A percentile compares a stretch with the other conserved stretches of the same genome.
phyloP scores from a whole-genome alignment of 257 asterid genomes.

The Solanum raphanifolium region DNA sequence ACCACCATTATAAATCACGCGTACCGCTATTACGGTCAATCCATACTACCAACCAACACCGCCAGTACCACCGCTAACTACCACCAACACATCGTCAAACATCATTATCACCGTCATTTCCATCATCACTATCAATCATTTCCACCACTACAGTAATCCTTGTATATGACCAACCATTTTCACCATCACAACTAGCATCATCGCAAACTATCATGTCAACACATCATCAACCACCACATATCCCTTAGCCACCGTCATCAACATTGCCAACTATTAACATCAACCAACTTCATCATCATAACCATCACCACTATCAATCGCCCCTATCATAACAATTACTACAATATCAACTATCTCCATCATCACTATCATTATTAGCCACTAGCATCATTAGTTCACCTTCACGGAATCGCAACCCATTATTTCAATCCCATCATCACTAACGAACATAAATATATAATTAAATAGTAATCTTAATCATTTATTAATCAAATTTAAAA shows the following conservation, averaged over 20 bases:
- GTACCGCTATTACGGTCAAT: too few relatives aligned
- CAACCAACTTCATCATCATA: not conserved
- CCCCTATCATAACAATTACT: too few relatives aligned
- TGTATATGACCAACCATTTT: too few relatives aligned
- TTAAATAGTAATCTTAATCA: too few relatives aligned
- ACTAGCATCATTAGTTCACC: too few relatives aligned
- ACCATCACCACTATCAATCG: not conserved
- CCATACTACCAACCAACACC: not conserved
- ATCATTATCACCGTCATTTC: not conserved
- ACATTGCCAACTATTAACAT: not conserved
- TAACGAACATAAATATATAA: too few relatives aligned
- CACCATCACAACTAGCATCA: not conserved
- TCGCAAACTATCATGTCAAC: not conserved
- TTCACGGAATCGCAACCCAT: too few relatives aligned
- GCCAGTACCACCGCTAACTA: accelerated
- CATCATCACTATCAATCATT: not conserved
- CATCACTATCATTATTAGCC: too few relatives aligned
- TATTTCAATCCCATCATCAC: too few relatives aligned
- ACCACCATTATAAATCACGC: not conserved
- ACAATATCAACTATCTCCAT: not conserved
- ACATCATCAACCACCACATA: not conserved
- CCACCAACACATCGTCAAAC: not conserved
- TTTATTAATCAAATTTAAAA: too few relatives aligned
- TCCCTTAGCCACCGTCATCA: not conserved
- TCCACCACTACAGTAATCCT: too few relatives aligned